Conservation (phyloP, 768 basidiomycete species). For the Pleurotus citrinopileatus region DNA sequence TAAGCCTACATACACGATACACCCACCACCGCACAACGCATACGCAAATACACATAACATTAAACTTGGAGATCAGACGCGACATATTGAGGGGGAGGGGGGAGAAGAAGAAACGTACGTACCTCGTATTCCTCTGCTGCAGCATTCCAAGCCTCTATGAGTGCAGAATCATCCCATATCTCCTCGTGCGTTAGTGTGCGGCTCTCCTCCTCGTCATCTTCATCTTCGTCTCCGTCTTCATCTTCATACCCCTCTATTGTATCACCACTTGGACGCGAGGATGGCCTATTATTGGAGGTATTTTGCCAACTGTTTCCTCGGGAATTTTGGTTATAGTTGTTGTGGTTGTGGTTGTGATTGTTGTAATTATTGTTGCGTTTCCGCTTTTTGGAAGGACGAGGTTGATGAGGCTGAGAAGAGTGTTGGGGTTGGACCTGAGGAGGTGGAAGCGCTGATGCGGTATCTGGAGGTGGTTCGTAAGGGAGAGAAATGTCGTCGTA, state of each 20-base stretch:
- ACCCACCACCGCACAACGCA: too few species aligned
- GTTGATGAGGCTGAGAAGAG: conserved; percentile 14
- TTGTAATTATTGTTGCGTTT: conserved; percentile 39
- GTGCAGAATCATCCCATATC: conserved; percentile 84
- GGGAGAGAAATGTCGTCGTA: conserved; percentile 64
- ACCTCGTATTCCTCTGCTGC: conserved; percentile 81
- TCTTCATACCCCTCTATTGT: conserved; percentile 14
- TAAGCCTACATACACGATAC: conserved; percentile 49
- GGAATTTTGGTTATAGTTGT: too few species aligned
- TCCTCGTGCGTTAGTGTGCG: conserved; percentile 68
- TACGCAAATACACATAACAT: too few species aligned
- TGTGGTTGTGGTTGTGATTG: too few species aligned
- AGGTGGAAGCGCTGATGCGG: conserved; percentile 16
- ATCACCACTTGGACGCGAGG: conserved; percentile 22
- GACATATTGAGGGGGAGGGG: background rate
- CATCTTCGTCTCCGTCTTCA: conserved; percentile 25
- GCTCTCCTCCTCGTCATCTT: conserved; percentile 50
- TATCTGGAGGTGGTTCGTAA: conserved; percentile 20
- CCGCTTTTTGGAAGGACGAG: conserved; percentile 54
- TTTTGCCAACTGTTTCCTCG: too few species aligned
- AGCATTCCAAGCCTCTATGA: conserved; percentile 83
- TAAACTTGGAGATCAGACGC: background rate
- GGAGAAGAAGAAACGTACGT: conserved; percentile 14
- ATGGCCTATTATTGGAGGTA: too few species aligned
- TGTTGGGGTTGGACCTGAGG: conserved; percentile 12